Conservation (phyloP, 768 basidiomycete species). For the Rhizopogon rudus region DNA sequence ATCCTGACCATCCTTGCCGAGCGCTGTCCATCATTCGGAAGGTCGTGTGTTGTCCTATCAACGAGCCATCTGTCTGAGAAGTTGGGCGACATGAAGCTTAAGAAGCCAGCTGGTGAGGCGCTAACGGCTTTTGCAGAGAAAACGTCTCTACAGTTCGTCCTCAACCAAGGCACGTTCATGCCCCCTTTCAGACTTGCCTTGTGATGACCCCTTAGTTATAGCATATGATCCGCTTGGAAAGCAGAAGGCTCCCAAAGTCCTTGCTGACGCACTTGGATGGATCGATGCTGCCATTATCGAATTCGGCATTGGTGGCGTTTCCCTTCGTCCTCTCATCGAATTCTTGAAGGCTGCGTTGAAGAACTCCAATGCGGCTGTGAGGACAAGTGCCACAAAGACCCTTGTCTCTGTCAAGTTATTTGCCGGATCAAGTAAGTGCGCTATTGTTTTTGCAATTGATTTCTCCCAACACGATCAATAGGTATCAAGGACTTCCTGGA, state of each 20-base stretch:
- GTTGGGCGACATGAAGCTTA: slow-evolving; percentile 92
- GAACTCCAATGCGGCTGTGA: slow-evolving; percentile 92
- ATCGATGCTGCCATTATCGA: slow-evolving; percentile 81
- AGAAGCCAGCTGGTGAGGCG: slow-evolving; percentile 92
- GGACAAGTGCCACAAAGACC: slow-evolving; percentile 90
- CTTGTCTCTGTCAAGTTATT: slow-evolving; percentile 89
- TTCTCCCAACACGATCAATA: slow-evolving; percentile 25
- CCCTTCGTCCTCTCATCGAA: slow-evolving; percentile 80
- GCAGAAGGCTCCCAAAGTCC: slow-evolving; percentile 95
- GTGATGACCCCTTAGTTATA: slow-evolving; percentile 27
- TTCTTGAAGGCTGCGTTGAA: slow-evolving; percentile 83
- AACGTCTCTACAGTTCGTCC: slow-evolving; percentile 90
- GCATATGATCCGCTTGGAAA: slow-evolving; percentile 92
- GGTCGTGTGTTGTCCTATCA: slow-evolving; percentile 77
- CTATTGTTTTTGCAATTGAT: neutral
- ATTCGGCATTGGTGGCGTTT: slow-evolving; percentile 87
- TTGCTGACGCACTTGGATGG: slow-evolving; percentile 89
- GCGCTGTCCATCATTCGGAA: slow-evolving; percentile 76
- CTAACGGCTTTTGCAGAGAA: slow-evolving; percentile 84
- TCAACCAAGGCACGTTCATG: slow-evolving; percentile 70
- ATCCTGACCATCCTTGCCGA: slow-evolving; percentile 72
- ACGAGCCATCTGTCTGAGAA: slow-evolving; percentile 87
- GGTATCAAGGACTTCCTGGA: slow-evolving; percentile 91
- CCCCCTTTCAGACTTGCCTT: slow-evolving; percentile 3
- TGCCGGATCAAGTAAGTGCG: slow-evolving; percentile 73